Percentiles rank a stretch among this genome's conserved stretches.
Conservation (phyloP, 2,329 filamentous ascomycete genomes). For the Aspergillus luchuensis region DNA sequence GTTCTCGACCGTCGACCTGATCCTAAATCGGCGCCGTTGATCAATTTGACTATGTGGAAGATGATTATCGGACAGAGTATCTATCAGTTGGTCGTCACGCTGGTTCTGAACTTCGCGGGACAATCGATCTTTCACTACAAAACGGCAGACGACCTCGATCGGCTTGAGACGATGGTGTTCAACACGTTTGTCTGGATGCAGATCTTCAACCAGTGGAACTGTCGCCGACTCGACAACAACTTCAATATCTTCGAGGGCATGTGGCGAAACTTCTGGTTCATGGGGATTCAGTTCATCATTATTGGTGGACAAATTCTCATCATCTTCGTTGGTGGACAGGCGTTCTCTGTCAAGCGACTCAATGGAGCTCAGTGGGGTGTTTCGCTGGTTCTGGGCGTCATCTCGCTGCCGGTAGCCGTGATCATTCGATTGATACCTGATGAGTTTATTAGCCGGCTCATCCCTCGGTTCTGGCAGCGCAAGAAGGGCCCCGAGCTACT, state of each 20-base stretch:
- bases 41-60: conserved; percentile 51
- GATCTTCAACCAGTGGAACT: conserved; percentile 55
- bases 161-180: conserved; percentile 44
- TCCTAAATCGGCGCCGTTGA: conserved; percentile 48
- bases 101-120: conserved; percentile 51
- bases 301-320: conserved; percentile 72
- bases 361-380: conserved; percentile 70
- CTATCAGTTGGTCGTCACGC: conserved; percentile 46
- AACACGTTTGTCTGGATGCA: conserved; percentile 53
- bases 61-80: conserved; percentile 50
- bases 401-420: conserved; percentile 68
- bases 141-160: conserved; percentile 20
- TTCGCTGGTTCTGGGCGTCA: conserved; percentile 66
- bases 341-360: conserved; percentile 64
- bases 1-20: conserved; percentile 59
- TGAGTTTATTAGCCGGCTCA: conserved; percentile 51
- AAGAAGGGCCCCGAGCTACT: conserved; percentile 46
- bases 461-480: conserved; percentile 43
- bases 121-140: conserved; percentile 35
- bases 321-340: conserved; percentile 68
- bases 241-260: conserved; percentile 50
- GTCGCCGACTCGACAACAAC: conserved; percentile 47
- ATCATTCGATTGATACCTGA: conserved; percentile 64
- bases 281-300: conserved; percentile 67
- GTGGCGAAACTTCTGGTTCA: conserved; percentile 49